These are phyloP conservation scores for Mimosa bimucronata DNA, from an alignment of 306 rosid species.

Conservation along the genomic window DNA sequence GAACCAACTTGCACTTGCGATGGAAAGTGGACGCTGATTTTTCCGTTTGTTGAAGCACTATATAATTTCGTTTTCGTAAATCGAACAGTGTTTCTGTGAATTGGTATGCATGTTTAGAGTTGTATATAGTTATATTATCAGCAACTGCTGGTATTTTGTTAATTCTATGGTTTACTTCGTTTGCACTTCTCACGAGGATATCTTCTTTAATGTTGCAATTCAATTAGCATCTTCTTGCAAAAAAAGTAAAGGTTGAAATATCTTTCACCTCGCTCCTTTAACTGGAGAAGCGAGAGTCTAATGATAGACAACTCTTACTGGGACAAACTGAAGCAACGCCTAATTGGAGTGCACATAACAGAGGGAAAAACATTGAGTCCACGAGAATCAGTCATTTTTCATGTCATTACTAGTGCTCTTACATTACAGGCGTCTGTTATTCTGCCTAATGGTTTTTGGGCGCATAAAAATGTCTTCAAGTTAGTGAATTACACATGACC, in stretches of 20 bases:
- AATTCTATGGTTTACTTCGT: background rate
- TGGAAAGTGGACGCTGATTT: slow-evolving; percentile 11
- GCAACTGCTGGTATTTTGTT: background rate
- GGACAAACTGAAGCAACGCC: background rate
- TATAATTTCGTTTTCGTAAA: background rate
- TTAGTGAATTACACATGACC: background rate
- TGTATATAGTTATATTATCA: background rate
- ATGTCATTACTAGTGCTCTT: slow-evolving; percentile 1
- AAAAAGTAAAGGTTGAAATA: background rate
- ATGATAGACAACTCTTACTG: background rate
- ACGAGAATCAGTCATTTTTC: background rate
- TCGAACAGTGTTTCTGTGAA: background rate
- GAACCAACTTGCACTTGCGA: background rate
- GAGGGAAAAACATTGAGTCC: background rate
- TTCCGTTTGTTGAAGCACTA: background rate
- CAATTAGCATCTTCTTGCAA: background rate
- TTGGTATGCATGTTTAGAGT: background rate
- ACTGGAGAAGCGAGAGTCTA: background rate
- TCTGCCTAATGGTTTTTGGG: background rate
- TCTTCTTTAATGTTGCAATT: background rate
- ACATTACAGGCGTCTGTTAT: background rate
- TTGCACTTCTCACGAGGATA: background rate
- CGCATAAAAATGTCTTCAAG: background rate
- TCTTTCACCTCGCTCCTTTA: background rate
- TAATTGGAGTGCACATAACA: background rate